A percentile compares a stretch with the other conserved stretches of the same genome.
These are phyloP conservation scores for Umbellularia californica DNA, from an alignment of 164 flowering plant species.

Conservation along the genomic window DNA sequence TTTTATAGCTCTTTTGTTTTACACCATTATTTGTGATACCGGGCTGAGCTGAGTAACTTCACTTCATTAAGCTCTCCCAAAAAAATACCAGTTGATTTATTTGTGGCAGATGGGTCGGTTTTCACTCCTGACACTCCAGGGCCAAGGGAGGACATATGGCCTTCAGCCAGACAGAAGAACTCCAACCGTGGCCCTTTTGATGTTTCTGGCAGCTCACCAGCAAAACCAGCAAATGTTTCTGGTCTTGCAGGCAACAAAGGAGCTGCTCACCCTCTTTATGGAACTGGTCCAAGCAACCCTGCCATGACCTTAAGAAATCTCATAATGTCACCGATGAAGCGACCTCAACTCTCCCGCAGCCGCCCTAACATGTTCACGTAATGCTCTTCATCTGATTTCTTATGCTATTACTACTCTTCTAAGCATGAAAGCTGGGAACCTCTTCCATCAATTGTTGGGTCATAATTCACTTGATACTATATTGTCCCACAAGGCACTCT, in stretches of 20 bases:
- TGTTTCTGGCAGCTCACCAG: slow-evolving; percentile 64
- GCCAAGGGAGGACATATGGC: slow-evolving; percentile 83
- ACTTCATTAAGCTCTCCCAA: slow-evolving; percentile 21
- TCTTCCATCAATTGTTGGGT: neutral
- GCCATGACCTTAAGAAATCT: slow-evolving; percentile 79
- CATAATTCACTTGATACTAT: neutral
- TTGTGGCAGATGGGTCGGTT: slow-evolving; percentile 76
- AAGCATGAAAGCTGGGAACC: neutral
- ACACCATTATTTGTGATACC: neutral
- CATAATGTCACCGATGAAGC: slow-evolving; percentile 82
- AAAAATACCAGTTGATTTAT: slow-evolving; percentile 67
- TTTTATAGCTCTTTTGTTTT: neutral
- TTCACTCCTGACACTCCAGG: slow-evolving; percentile 96
- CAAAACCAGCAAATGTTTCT: slow-evolving; percentile 41
- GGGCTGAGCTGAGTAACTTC: slow-evolving; percentile 10
- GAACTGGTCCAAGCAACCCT: slow-evolving; percentile 59
- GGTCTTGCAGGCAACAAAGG: slow-evolving; percentile 52
- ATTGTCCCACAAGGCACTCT: neutral
- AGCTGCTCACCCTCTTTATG: slow-evolving; percentile 38
- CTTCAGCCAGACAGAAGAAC: slow-evolving; percentile 61
- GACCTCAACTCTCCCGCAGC: slow-evolving; percentile 84
- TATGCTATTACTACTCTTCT: neutral
- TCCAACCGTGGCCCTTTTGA: slow-evolving; percentile 74
- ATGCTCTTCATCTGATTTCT: slow-evolving; percentile 9
- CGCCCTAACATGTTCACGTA: slow-evolving; percentile 78